A percentile compares a stretch with the other conserved stretches of the same genome.
Conservation (phyloP, 2,329 filamentous ascomycete genomes). For the Diaporthe sp. region DNA sequence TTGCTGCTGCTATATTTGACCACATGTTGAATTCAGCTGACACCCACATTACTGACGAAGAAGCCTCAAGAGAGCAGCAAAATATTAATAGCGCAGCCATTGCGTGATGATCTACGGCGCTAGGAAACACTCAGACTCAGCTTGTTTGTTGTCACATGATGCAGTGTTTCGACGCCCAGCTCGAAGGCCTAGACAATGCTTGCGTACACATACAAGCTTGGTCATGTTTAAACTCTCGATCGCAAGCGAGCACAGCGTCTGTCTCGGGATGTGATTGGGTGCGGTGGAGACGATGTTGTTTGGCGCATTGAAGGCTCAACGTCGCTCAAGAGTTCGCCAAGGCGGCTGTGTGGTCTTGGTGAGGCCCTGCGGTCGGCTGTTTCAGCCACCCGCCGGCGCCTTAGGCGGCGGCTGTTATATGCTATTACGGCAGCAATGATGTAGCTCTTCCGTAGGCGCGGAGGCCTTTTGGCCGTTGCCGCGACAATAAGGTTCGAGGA, state of each 20-base stretch:
- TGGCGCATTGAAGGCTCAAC: constrained; percentile 24
- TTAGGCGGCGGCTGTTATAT: constrained; percentile 9
- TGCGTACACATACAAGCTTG: not conserved
- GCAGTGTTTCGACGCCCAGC: constrained; percentile 5
- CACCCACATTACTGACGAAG: not conserved
- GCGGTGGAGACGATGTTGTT: not conserved
- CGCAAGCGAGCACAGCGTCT: not conserved
- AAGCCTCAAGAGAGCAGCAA: not conserved
- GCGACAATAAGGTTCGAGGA: constrained; percentile 1
- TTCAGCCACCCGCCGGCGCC: constrained; percentile 28
- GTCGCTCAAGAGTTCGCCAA: constrained; percentile 28
- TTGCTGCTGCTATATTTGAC: not conserved
- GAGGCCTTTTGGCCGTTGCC: not conserved
- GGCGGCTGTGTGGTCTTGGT: constrained; percentile 27
- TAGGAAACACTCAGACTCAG: not conserved
- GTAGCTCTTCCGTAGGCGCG: not conserved
- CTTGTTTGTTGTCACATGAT: constrained; percentile 17
- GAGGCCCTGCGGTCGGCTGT: constrained; percentile 3
- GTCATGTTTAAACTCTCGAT: not conserved
- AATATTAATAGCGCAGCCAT: not conserved
- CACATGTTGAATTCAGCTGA: not conserved
- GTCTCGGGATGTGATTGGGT: not conserved
- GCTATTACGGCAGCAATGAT: not conserved
- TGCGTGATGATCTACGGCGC: not conserved
- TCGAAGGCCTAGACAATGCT: constrained; percentile 2